phyloP scores from a whole-genome alignment of 352 stramenopile genomes.

The Blastocystis hominis region DNA sequence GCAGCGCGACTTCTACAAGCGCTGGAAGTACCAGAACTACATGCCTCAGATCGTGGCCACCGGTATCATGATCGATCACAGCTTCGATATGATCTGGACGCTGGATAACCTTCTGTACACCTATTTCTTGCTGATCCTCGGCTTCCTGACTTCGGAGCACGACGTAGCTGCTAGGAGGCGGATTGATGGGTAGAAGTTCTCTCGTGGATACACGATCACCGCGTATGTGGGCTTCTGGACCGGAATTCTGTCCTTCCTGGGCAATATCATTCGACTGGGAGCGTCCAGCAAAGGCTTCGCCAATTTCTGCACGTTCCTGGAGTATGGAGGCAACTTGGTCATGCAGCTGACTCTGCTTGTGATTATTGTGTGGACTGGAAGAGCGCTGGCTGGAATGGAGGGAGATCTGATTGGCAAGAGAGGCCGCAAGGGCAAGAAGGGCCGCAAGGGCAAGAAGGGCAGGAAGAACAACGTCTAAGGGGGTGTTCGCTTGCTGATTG shows the following conservation, averaged over 20 bases:
- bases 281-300: neutral
- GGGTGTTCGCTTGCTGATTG: neutral
- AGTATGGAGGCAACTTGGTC: neutral
- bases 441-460: neutral
- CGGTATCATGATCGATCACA: constrained; percentile 29
- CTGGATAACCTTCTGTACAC: constrained; percentile 28
- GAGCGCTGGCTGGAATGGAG: constrained; percentile 12
- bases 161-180: neutral
- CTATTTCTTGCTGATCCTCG: constrained; percentile 32
- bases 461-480: neutral
- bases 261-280: neutral
- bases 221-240: neutral
- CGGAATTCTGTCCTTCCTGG: neutral
- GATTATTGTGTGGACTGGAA: constrained; percentile 23
- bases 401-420: constrained; percentile 41
- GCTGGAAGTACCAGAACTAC: neutral
- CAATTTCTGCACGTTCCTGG: neutral
- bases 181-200: constrained; percentile 27
- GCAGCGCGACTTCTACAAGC: constrained; percentile 12
- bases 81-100: constrained; percentile 37
- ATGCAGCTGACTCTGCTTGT: neutral
- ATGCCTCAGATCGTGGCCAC: neutral
- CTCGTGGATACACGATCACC: neutral
- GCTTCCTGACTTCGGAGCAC: constrained; percentile 42
- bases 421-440: constrained; percentile 48